Conservation (phyloP, 345 rosid genomes). For the Hypericum perforatum region DNA sequence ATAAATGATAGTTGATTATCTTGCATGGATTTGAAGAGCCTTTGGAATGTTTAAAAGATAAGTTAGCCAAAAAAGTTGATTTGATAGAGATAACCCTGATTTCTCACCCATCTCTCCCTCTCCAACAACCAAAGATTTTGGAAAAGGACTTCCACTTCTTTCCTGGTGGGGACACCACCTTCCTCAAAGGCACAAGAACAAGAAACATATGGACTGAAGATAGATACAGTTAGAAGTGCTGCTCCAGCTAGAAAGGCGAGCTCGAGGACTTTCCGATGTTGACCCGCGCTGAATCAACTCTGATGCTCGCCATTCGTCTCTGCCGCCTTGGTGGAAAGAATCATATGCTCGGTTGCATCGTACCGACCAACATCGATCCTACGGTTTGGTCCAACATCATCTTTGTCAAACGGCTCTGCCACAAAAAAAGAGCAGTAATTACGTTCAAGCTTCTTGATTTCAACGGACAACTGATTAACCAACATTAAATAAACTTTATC, state of each 20-base stretch:
- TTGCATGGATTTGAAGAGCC: conserved; percentile 40
- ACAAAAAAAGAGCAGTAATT: conserved; percentile 16
- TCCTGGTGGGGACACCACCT: conserved; percentile 33
- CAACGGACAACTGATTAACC: conserved; percentile 12
- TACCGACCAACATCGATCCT: conserved; percentile 16
- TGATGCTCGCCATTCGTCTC: conserved; percentile 6
- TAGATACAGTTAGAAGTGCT: conserved; percentile 23
- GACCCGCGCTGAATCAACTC: conserved; percentile 16
- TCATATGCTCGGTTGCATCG: conserved; percentile 15
- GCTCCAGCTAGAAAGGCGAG: conserved; percentile 29
- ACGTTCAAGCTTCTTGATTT: conserved; percentile 4
- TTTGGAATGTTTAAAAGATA: conserved; percentile 43
- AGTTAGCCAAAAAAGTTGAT: conserved; percentile 36
- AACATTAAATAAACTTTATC: conserved; percentile 17
- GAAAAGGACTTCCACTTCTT: conserved; percentile 45
- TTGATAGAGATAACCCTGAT: conserved; percentile 21
- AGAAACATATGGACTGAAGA: conserved; percentile 20
- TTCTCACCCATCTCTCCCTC: conserved; percentile 6
- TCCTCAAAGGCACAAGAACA: conserved; percentile 24
- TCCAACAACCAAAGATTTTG: conserved; percentile 25
- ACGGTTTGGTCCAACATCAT: conserved; percentile 28
- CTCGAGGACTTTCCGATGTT: conserved; percentile 21
- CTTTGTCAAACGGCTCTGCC: conserved; percentile 39
- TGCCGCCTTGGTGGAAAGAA: too few species aligned
- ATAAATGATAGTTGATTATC: too few species aligned